Evolutionary conservation across 2,329 filamentous ascomycete genomes (phyloP), one percentile per base, ranked within the genome.

Genomic region (Fusarium pseudoanthophilum): DNA sequence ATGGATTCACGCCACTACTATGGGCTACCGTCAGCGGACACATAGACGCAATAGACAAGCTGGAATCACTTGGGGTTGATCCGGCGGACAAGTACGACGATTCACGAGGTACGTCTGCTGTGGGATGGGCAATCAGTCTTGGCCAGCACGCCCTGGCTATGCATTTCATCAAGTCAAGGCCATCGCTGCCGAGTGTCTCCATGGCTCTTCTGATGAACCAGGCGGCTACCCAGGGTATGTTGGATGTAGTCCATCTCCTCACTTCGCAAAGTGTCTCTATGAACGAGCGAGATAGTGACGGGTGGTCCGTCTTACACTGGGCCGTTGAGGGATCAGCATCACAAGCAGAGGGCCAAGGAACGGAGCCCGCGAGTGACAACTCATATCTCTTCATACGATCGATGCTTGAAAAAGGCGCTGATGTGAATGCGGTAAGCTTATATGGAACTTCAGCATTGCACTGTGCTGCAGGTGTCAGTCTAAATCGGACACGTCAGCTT

Each of bases 41-140:
- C 21, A 15, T 42, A 7, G 1, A 13, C n/a, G n/a, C 24, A 11
- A 14, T 34, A 16, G 4, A 20, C 0, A 9, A 21, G 5, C 28
- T 60, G 20, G 45, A 48, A 48, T 48, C 26, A 28, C 18, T 28
- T 48, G 45, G 45, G 26, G 45, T 14, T 58, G 24, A 37, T 18
- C 16, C 18, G 45, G 15, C 13, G 36, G 52, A 39, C 13, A 55
- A 10, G 37, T 18, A 21, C 21, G 8, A 26, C 36, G 6, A 30
- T n/a, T n/a, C 13, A 24, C 26, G 24, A 5, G 18, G 28, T 2
- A 20, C 34, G 7, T 28, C 30, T 43, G 58, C 46, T 18, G 14
- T 42, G 11, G 39, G 7, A 16, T 60, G 58, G 58, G 58, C 30
- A 43, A 24, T 30, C 16, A 20, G 37, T 7, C 4, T 60, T 48